phyloP scores from a whole-genome alignment of 768 basidiomycete species.

The Mycena venus region DNA sequence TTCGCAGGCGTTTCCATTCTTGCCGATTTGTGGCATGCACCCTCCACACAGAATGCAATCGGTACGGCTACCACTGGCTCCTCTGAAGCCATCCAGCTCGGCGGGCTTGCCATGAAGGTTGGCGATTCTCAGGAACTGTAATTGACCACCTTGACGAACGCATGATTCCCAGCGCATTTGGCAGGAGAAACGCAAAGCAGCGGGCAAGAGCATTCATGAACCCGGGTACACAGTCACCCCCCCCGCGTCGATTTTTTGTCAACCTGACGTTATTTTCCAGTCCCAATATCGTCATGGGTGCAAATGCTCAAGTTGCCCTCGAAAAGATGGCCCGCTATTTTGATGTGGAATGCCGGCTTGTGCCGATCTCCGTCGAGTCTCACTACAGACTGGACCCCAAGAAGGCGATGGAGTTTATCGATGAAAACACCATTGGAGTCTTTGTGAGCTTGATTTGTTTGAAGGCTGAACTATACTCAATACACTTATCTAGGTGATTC shows the following conservation, averaged over 20 bases:
- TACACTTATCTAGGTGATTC: constrained; percentile 59
- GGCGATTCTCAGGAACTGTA: neutral
- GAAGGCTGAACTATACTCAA: constrained; percentile 42
- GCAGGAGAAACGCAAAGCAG: constrained; percentile 76
- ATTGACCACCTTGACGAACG: neutral
- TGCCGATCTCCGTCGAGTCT: constrained; percentile 64
- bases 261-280: constrained; percentile 44
- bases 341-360: constrained; percentile 72
- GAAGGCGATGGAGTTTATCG: constrained; percentile 73
- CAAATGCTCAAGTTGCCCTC: constrained; percentile 80
- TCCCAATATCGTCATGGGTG: constrained; percentile 76
- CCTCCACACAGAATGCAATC: constrained; percentile 70
- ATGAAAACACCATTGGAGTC: constrained; percentile 83
- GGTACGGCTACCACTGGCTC: constrained; percentile 82
- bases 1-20: constrained; percentile 60
- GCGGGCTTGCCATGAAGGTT: constrained; percentile 80
- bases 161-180: constrained; percentile 58
- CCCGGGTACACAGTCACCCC: constrained; percentile 67
- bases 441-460: constrained; percentile 65
- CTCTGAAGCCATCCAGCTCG: constrained; percentile 80
- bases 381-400: constrained; percentile 71
- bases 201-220: constrained; percentile 79
- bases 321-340: constrained; percentile 82
- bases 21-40: constrained; percentile 79
- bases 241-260: neutral